Evolutionary conservation across 768 basidiomycete genomes (phyloP).

Genomic region (Steccherinum ochraceum): DNA sequence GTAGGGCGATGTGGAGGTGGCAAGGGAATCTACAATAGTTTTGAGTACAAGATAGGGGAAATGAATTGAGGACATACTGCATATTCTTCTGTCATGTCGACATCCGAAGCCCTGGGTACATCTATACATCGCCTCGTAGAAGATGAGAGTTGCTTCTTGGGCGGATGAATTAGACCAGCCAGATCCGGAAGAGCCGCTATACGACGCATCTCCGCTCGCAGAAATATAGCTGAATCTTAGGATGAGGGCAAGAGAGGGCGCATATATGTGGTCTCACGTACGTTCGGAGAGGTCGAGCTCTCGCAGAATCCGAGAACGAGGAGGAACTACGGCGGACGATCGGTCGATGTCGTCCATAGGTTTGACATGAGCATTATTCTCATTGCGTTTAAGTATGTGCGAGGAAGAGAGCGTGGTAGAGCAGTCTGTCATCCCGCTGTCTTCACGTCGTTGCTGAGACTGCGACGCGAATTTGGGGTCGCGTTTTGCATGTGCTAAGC

Average conservation of each 20-base stretch:
- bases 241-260: not conserved
- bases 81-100: no score
- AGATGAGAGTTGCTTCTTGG: not conserved
- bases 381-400: no score
- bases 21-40: no score
- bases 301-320: conserved; percentile 10
- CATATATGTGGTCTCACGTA: conserved; percentile 2
- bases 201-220: conserved; percentile 13
- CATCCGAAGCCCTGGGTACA: no score
- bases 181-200: conserved; percentile 12
- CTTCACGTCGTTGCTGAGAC: not conserved
- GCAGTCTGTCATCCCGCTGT: not conserved
- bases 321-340: conserved; percentile 2
- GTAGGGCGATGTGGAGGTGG: no score
- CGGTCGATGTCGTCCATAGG: no score
- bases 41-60: no score
- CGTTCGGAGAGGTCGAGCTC: conserved; percentile 13
- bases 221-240: conserved; percentile 4
- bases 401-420: not conserved
- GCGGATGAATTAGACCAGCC: conserved; percentile 8
- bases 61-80: no score
- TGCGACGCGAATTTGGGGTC: not conserved
- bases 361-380: no score
- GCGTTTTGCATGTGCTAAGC: not conserved
- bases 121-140: no score